Base-by-base conservation (phyloP, 1,139 yeast genomes). In the Taphrina pruni region DNA sequence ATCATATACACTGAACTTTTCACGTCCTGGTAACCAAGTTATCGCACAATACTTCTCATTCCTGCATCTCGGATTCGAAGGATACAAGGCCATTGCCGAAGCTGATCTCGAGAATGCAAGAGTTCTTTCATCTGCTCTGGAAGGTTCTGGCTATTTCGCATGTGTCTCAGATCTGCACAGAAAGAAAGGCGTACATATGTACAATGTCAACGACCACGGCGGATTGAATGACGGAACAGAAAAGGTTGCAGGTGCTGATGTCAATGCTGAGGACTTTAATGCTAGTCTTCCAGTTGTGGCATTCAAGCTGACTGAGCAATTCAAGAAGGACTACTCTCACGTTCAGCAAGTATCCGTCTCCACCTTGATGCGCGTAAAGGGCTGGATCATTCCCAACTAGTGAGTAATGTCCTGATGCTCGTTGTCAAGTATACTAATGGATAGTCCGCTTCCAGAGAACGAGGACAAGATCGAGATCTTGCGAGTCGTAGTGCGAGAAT, bases 11-110 rank as follows among this genome's bases (percentile, higher is more conserved):
- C 83, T 92, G 78, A 92, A 92, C 80, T 92, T 92, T 78, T 89
- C 96, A 17, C 86, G 97, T 77, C 95, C 97, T 2, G 97, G 97
- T 1, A 89, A 87, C 85, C 96, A 92, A 70, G 94, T 92, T 32
- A 82, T 92, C 71, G 91, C 88, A 75, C 97, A 92, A 79, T 92
- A 92, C 82, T 91, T 82, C 82, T 89, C 89, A 78, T 86, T 92
- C 75, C 81, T 91, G 73, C 81, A 86, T 48, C 81, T 87, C 60
- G 97, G 97, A 7, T 80, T 79, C 72, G 84, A 84, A 66, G 97
- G 97, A 11, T 92, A 84, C 81, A 79, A 83, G 71, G 81, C 84
- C 70, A 80, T 87, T 62, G 93, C 89, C 76, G 83, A 84, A 71
- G 82, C 83, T 69, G 86, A 93, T 65, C 77, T 91, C 72, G 80